Percentiles rank a stretch among this genome's conserved stretches.
Evolutionary conservation across 73 alveolate species (phyloP).

Genomic region (Breviolum minutum): DNA sequence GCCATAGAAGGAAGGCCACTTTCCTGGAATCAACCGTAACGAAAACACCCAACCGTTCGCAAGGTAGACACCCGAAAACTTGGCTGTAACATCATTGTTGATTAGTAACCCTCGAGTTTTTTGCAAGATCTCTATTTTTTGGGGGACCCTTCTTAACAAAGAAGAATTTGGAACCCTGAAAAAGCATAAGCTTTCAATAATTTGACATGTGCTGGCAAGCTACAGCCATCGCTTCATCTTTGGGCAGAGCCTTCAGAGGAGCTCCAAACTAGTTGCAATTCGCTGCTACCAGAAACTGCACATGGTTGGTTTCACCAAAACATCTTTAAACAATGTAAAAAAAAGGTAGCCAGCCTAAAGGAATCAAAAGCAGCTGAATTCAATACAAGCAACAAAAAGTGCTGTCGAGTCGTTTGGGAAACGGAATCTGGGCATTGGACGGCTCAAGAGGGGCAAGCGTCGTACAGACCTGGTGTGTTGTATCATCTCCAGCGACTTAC

Average conservation of each 20-base stretch:
- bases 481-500: too few relatives aligned
- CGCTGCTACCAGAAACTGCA: too few relatives aligned
- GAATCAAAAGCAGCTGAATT: too few relatives aligned
- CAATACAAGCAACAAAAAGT: not conserved
- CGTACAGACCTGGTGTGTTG: not conserved
- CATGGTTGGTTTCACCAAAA: too few relatives aligned
- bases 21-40: not conserved
- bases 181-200: not conserved
- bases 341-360: too few relatives aligned
- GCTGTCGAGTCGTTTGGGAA: too few relatives aligned
- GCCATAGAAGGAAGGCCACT: slow-evolving; percentile 25
- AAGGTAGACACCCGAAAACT: not conserved
- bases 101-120: not conserved
- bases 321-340: too few relatives aligned
- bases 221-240: slow-evolving; percentile 43
- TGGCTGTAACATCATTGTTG: not conserved
- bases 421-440: not conserved
- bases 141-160: not conserved
- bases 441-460: slow-evolving; percentile 17
- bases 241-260: not conserved
- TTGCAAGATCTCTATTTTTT: too few relatives aligned
- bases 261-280: too few relatives aligned
- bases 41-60: not conserved
- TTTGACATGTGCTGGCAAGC: not conserved
- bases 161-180: not conserved